Evolutionary conservation across 2,329 filamentous ascomycete genomes (phyloP).

Genomic region (Nemania bipapillata): DNA sequence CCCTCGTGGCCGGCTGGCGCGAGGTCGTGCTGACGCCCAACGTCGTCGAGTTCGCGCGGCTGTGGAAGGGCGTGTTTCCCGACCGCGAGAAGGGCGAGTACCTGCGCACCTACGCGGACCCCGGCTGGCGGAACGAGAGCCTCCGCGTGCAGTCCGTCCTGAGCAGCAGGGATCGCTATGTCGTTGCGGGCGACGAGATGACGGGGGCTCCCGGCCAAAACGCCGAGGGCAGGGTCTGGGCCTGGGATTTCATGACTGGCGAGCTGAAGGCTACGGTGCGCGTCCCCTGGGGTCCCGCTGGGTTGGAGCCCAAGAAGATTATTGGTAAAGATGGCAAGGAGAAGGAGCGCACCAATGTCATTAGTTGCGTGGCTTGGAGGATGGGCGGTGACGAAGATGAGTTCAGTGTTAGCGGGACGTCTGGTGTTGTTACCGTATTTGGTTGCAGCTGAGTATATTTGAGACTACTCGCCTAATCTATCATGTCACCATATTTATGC

Average conservation of each 20-base stretch:
- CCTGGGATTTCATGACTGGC: constrained; percentile 86
- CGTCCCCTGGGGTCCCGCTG: constrained; percentile 67
- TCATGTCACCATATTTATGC: not conserved
- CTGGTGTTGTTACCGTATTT: constrained; percentile 73
- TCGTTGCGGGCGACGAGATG: constrained; percentile 83
- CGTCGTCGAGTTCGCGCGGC: constrained; percentile 86
- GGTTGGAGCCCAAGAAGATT: constrained; percentile 60
- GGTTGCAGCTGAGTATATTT: constrained; percentile 53
- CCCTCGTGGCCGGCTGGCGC: constrained; percentile 80
- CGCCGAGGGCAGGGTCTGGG: constrained; percentile 72
- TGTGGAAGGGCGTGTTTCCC: constrained; percentile 79
- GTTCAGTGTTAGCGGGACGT: constrained; percentile 73
- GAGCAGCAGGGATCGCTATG: constrained; percentile 79
- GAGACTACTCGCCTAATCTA: not conserved
- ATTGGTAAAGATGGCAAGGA: constrained; percentile 70
- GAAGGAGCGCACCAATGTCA: constrained; percentile 68
- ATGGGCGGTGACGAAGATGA: constrained; percentile 71
- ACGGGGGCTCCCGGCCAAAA: constrained; percentile 46
- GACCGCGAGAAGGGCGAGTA: constrained; percentile 79
- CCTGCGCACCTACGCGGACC: constrained; percentile 74
- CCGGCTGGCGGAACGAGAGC: constrained; percentile 70
- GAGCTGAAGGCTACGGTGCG: constrained; percentile 71
- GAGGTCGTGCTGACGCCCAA: constrained; percentile 94
- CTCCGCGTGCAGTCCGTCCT: constrained; percentile 80
- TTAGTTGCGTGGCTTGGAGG: constrained; percentile 72